Evolutionary conservation across 179 eudicot genomes (phyloP), one percentile per base, ranked within the genome.

Genomic region (Corrigiola litoralis): DNA sequence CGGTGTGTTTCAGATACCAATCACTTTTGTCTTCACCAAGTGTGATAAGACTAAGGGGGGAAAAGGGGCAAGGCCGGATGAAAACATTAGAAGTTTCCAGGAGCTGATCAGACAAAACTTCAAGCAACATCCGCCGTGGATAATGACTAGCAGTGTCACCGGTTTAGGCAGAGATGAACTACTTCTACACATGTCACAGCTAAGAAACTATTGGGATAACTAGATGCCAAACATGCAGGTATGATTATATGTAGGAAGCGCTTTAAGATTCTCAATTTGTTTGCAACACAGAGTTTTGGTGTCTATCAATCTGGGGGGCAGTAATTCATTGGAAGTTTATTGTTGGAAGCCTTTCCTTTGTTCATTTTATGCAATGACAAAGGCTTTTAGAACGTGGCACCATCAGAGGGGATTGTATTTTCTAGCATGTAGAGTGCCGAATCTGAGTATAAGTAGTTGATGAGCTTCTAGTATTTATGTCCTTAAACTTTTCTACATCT

Each of bases 141-240:
- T 92, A 58, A 92, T 89, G 96, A 87, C 96, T 23, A 87, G 95
- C 78, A 89, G 96, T 63, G 75, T 77, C 41, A 87, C 88, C 16
- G 92, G 92, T 46, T 76, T 92, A 79, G 98, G 98, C 64, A 78
- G 98, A 70, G 90, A 92, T 53, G 87, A 82, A 56, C 96, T 92
- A 66, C 98, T 92, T 44, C 82, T 81, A 60, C 98, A 92, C 61
- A 79, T 92, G 87, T 92, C 98, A 16, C 99, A 90, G 73, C 84
- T 94, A 24, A 80, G 97, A 78, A 94, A 94, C 79, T 90, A 78
- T 61, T 94, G 99, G 99, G 94, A 94, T 45, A 72, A 55, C 70
- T 84, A 82, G 73, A 25, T 62, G 13, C 47, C 33, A 24, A 32
- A 29, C 12, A 46, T 29, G 6, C 47, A 34, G 66, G 59, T 23